Base-by-base conservation (phyloP, 805 yeast genomes). In the Saturnispora hagleri region DNA sequence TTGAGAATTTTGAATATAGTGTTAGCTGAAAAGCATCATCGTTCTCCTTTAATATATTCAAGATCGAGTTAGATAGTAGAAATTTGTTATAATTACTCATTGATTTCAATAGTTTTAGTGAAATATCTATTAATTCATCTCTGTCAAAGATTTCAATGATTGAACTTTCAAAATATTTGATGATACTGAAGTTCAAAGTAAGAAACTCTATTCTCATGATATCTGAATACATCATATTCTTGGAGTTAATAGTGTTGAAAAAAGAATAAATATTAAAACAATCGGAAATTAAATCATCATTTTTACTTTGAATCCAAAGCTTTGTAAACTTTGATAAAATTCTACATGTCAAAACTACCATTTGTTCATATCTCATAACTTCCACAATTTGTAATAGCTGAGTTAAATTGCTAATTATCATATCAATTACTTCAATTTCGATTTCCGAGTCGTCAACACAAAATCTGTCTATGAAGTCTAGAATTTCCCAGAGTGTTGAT, bases 201-300 rank as follows among this genome's bases (percentile, higher is more conserved):
- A 73, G 60, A 20, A 74, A 63, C 22, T 62, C 65, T 1, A 58
- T 24, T 3, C 60, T 56, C 1, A 77, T 67, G 2, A 24, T 20
- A 22, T 68, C 72, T 0, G 80, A 74, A 47, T 67, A 58, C 13
- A 81, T 63, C 46, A 76, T 62, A 3, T 63, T 58, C 33, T 71
- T 76, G 1, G 67, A 64, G 4, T 72, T 70, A 46, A 80, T 65
- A 17, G 64, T 58, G 3, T 69, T 41, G 8, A 80, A 54, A 73
- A 79, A 82, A 1, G 66, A 61, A 40, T 72, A 66, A 18, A 82
- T 70, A 56, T 81, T 85, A 36, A 58, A 60, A 43, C 73, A 72
- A 47, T 79, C 83, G 3, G 68, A 68, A 18, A 61, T 55, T 7
- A 76, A 58, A 2, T 59, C 60, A 1, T 56, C 60, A 8, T 62